These are phyloP conservation scores for Fusarium proliferatum DNA, from an alignment of 2,329 filamentous ascomycete species.

Conservation along the genomic window DNA sequence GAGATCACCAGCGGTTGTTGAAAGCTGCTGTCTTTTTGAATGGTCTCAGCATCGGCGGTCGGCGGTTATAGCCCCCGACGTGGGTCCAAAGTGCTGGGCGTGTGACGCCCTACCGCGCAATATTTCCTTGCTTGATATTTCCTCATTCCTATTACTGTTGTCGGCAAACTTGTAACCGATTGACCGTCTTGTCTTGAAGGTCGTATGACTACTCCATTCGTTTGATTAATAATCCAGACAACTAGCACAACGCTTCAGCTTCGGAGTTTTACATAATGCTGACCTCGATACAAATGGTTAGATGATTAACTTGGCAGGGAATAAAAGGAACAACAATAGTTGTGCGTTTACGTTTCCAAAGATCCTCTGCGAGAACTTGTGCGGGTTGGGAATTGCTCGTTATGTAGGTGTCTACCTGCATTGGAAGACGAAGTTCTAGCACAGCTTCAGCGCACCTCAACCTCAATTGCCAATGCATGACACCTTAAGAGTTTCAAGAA, in stretches of 20 bases:
- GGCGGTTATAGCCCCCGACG: neutral
- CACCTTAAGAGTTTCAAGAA: neutral
- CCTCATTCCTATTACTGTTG: neutral
- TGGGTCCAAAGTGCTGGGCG: too few species aligned
- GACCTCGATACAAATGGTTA: neutral
- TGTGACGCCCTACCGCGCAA: accelerated
- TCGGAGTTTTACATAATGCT: neutral
- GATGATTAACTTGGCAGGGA: neutral
- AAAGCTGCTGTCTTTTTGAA: neutral
- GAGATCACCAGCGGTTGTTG: accelerated
- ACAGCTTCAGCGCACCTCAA: neutral
- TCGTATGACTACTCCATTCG: neutral
- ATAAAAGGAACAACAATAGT: neutral
- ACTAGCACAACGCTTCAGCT: too few species aligned
- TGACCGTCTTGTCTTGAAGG: neutral
- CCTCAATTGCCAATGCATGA: neutral
- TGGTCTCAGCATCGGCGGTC: neutral
- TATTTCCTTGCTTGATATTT: neutral
- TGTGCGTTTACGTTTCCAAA: neutral
- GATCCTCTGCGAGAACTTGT: neutral
- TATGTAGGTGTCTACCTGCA: neutral
- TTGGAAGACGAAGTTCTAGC: neutral
- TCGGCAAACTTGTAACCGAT: neutral
- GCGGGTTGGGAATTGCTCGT: neutral
- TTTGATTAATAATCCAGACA: neutral